Percentiles rank a stretch among this genome's conserved stretches.
Evolutionary conservation across 306 rosid species (phyloP).

Genomic region (Corylus americana): DNA sequence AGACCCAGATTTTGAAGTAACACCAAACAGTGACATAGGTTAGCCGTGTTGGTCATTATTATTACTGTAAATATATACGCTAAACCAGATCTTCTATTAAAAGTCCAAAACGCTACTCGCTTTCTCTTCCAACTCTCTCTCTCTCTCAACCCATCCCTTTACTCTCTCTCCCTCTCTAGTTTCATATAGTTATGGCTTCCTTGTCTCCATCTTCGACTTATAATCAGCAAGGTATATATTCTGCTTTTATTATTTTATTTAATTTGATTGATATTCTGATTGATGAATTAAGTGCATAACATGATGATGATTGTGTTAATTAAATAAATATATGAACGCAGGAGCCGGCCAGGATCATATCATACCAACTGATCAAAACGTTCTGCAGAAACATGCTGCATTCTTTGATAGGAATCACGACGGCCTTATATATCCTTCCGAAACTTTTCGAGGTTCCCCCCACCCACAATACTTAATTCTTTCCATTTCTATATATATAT

Average conservation of each 20-base stretch:
- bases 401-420: constrained; percentile 76
- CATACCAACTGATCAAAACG: constrained; percentile 36
- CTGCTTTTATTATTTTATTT: no score
- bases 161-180: neutral
- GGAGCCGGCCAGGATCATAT: constrained; percentile 26
- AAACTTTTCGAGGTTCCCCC: constrained; percentile 63
- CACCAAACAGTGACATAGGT: no score
- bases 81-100: no score
- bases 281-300: neutral
- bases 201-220: neutral
- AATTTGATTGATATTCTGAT: neutral
- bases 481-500: neutral
- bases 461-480: neutral
- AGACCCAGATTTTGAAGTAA: no score
- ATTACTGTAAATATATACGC: no score
- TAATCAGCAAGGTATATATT: neutral
- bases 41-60: no score
- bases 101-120: no score
- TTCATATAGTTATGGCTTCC: neutral
- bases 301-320: neutral
- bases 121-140: no score
- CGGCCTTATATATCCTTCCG: constrained; percentile 81
- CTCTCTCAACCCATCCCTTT: no score
- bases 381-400: constrained; percentile 69
- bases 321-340: neutral